A percentile compares a stretch with the other conserved stretches of the same genome.
phyloP scores from a whole-genome alignment of 2,329 filamentous ascomycete species.

The Fusarium praegraminearum region DNA sequence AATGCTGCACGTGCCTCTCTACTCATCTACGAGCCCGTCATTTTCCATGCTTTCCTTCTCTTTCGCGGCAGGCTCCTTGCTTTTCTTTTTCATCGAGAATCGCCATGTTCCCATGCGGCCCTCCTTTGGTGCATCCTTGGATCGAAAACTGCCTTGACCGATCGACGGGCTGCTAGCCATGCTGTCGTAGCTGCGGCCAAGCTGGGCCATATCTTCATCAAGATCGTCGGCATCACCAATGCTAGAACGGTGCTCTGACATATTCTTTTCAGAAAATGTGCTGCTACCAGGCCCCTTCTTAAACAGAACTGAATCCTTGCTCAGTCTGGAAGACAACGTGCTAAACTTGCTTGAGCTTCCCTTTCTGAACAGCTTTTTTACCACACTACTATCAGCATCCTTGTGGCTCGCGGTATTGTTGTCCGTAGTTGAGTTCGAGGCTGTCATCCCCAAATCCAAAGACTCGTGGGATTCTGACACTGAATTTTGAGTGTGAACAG shows the following conservation, averaged over 20 bases:
- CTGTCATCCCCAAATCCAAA: slow-evolving; percentile 64
- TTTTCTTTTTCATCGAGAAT: slow-evolving; percentile 72
- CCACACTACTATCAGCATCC: slow-evolving; percentile 68
- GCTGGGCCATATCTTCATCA: slow-evolving; percentile 58
- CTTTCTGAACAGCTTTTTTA: slow-evolving; percentile 73
- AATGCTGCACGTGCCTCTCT: slow-evolving; percentile 15
- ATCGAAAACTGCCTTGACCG: slow-evolving; percentile 62
- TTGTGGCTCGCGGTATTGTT: slow-evolving; percentile 59
- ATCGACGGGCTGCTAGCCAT: slow-evolving; percentile 67
- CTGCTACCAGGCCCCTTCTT: slow-evolving; percentile 71
- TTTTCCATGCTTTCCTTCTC: slow-evolving; percentile 67
- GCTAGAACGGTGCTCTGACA: slow-evolving; percentile 67
- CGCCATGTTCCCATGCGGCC: slow-evolving; percentile 65
- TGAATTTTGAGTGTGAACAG: slow-evolving; percentile 69
- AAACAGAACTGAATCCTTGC: slow-evolving; percentile 66
- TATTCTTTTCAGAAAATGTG: slow-evolving; percentile 68
- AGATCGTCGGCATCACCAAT: slow-evolving; percentile 68
- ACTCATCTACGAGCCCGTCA: slow-evolving; percentile 55
- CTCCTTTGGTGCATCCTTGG: slow-evolving; percentile 56
- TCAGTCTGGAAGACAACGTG: slow-evolving; percentile 64
- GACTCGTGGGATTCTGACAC: slow-evolving; percentile 72
- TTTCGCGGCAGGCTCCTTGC: slow-evolving; percentile 58
- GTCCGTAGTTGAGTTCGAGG: slow-evolving; percentile 70
- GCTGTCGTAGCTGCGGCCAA: slow-evolving; percentile 68
- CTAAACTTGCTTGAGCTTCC: slow-evolving; percentile 75